phyloP scores from a whole-genome alignment of 257 asterid genomes.

The Hygrophila difformis region DNA sequence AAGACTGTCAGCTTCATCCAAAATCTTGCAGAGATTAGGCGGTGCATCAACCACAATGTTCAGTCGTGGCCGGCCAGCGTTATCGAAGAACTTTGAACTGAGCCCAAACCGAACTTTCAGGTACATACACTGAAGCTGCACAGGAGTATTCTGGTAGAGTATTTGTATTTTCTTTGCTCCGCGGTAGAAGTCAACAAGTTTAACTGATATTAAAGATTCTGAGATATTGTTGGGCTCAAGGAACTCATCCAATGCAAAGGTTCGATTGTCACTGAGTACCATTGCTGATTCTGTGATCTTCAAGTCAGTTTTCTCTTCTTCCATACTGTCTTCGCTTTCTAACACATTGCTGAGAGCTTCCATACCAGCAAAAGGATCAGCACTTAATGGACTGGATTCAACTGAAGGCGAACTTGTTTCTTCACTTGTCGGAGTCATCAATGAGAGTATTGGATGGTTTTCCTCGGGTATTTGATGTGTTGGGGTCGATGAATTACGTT shows the following conservation, averaged over 20 bases:
- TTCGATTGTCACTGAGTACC: constrained; percentile 19
- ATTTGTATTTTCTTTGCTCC: constrained; percentile 60
- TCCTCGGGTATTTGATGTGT: constrained; percentile 15
- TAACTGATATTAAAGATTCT: constrained; percentile 43
- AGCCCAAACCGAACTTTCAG: constrained; percentile 82
- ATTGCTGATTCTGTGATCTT: constrained; percentile 32
- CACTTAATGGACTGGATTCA: constrained; percentile 21
- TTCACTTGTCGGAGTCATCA: constrained; percentile 23
- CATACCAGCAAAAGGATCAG: constrained; percentile 41
- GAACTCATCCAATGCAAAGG: constrained; percentile 30
- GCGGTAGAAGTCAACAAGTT: constrained; percentile 41
- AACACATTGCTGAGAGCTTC: constrained; percentile 25
- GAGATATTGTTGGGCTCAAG: constrained; percentile 52
- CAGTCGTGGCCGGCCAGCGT: constrained; percentile 66
- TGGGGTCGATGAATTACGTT: too few species aligned
- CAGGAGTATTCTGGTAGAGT: constrained; percentile 31
- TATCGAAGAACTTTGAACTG: constrained; percentile 46
- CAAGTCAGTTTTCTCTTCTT: constrained; percentile 39
- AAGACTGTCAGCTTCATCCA: constrained; percentile 49
- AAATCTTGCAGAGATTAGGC: constrained; percentile 39
- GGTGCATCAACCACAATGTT: constrained; percentile 69
- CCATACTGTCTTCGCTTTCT: constrained; percentile 41
- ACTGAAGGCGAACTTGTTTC: constrained; percentile 15
- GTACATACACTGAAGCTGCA: constrained; percentile 55
- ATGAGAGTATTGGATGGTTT: constrained; percentile 32